A percentile compares a stretch with the other conserved stretches of the same genome.
Conservation (phyloP, 768 basidiomycete species). For the Tephrocybe sp. region DNA sequence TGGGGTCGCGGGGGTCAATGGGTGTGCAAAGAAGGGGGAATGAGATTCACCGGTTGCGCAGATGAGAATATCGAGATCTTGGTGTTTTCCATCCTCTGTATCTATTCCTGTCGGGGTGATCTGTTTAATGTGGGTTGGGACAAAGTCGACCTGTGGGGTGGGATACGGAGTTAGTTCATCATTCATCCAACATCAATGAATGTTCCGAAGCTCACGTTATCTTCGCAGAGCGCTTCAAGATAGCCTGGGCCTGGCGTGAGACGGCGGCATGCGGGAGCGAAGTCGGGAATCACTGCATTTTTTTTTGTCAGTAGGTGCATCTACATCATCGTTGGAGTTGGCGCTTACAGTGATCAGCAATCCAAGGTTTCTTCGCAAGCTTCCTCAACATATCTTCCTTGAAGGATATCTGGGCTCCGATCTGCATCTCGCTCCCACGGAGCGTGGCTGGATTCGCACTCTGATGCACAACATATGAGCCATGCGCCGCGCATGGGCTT, state of each 20-base stretch:
- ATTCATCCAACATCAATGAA: neutral
- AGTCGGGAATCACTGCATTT: slow-evolving; percentile 54
- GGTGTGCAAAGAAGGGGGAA: neutral
- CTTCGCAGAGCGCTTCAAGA: slow-evolving; percentile 61
- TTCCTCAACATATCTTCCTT: slow-evolving; percentile 46
- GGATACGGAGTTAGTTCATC: neutral
- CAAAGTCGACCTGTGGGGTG: slow-evolving; percentile 51
- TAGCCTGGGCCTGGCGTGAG: slow-evolving; percentile 70
- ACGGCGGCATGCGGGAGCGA: slow-evolving; percentile 59
- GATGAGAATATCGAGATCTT: slow-evolving; percentile 59
- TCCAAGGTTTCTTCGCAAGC: slow-evolving; percentile 58
- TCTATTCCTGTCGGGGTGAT: slow-evolving; percentile 58
- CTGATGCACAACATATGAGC: slow-evolving; percentile 13
- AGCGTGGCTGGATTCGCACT: slow-evolving; percentile 42
- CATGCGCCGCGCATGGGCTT: too few species aligned
- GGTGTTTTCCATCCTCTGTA: slow-evolving; percentile 50
- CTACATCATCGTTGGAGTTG: neutral
- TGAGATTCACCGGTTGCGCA: slow-evolving; percentile 55
- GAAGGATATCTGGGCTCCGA: slow-evolving; percentile 35
- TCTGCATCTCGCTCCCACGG: slow-evolving; percentile 36
- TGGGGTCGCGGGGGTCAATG: slow-evolving; percentile 12
- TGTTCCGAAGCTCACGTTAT: slow-evolving; percentile 43
- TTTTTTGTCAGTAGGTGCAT: neutral
- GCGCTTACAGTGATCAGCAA: slow-evolving; percentile 51
- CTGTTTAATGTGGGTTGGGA: slow-evolving; percentile 47